Percentiles rank a stretch among this genome's conserved stretches.
These are phyloP conservation scores for Cryptococcus hybrid DNA, from an alignment of 1,284 basidiomycete genomes.

Conservation along the genomic window DNA sequence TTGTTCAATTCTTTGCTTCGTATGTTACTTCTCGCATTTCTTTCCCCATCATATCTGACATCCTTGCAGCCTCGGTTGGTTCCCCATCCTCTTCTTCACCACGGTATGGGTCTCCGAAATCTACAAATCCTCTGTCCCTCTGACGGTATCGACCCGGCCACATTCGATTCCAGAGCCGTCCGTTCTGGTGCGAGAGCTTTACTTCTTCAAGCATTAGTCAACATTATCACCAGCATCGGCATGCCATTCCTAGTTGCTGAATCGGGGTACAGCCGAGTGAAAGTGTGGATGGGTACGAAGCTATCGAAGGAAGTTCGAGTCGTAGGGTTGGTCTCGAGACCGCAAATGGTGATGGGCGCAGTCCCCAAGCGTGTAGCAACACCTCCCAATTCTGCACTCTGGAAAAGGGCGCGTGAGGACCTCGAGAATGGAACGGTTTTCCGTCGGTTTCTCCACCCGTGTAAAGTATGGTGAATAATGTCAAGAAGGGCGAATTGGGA, in stretches of 20 bases:
- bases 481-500: constrained; percentile 24
- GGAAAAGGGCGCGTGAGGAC: constrained; percentile 28
- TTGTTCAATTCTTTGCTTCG: constrained; percentile 75
- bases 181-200: constrained; percentile 80
- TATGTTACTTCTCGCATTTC: constrained; percentile 49
- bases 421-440: constrained; percentile 8
- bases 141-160: constrained; percentile 39
- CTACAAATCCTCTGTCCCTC: constrained; percentile 58
- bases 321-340: not conserved
- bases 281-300: constrained; percentile 11
- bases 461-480: constrained; percentile 13
- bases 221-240: constrained; percentile 66
- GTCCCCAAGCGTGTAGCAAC: not conserved
- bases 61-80: constrained; percentile 72
- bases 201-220: constrained; percentile 70
- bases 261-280: constrained; percentile 29
- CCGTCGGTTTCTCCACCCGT: constrained; percentile 8
- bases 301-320: constrained; percentile 12
- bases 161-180: constrained; percentile 64
- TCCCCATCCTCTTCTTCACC: constrained; percentile 83
- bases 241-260: constrained; percentile 67
- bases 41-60: constrained; percentile 3
- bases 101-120: constrained; percentile 83
- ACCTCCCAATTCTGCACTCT: constrained; percentile 19
- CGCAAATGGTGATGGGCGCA: not conserved